phyloP scores from a whole-genome alignment of 1,284 basidiomycete genomes.

The Ustilago sp. region DNA sequence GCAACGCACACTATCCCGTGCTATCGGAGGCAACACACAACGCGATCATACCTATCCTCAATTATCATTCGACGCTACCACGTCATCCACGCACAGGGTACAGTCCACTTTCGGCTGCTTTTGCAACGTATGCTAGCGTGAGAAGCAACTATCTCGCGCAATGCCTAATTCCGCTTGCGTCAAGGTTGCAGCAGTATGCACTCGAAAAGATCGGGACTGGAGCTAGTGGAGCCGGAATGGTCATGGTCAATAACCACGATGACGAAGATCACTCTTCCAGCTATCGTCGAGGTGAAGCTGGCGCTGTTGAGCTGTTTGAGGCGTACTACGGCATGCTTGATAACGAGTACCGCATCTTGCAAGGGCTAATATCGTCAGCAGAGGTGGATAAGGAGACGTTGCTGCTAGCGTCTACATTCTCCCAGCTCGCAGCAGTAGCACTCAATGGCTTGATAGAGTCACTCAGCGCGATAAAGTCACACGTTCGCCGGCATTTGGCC shows the following conservation, averaged over 20 bases:
- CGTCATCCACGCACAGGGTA: conserved; percentile 54
- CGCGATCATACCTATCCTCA: conserved; percentile 55
- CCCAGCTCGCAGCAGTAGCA: conserved; percentile 40
- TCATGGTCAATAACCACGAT: conserved; percentile 52
- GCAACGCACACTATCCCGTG: conserved; percentile 41
- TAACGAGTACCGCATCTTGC: conserved; percentile 52
- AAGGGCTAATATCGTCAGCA: conserved; percentile 40
- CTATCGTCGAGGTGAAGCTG: conserved; percentile 47
- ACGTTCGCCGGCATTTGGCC: conserved; percentile 46
- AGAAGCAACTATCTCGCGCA: conserved; percentile 49
- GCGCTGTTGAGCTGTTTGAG: conserved; percentile 51
- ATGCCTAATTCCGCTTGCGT: conserved; percentile 39
- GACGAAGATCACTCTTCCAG: conserved; percentile 46
- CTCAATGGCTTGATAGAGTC: conserved; percentile 36
- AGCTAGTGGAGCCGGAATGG: conserved; percentile 43
- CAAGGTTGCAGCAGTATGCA: conserved; percentile 45
- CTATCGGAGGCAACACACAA: conserved; percentile 51
- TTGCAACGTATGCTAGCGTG: conserved; percentile 46
- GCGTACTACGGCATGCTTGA: conserved; percentile 58
- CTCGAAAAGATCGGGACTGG: conserved; percentile 54
- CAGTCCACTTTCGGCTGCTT: conserved; percentile 49
- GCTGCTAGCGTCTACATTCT: conserved; percentile 42
- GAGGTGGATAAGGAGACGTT: conserved; percentile 45
- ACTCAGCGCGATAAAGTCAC: conserved; percentile 51
- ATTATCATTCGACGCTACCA: conserved; percentile 57